A percentile compares a stretch with the other conserved stretches of the same genome.
Conservation (phyloP, 768 basidiomycete species). For the Crepidotus variabilis region DNA sequence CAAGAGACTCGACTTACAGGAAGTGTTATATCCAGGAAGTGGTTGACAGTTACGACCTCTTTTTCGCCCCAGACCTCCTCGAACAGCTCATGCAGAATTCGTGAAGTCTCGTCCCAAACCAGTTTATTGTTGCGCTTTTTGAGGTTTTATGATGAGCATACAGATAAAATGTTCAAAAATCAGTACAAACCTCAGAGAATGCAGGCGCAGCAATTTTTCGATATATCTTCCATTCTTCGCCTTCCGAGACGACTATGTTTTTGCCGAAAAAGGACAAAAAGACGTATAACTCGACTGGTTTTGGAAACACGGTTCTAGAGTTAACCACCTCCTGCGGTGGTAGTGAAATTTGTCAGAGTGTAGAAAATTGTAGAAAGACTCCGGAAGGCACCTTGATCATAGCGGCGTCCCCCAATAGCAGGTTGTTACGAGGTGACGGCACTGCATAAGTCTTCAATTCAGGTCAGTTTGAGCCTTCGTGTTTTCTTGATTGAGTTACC, state of each 20-base stretch:
- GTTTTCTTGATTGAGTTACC: not conserved
- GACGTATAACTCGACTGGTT: conserved; percentile 10
- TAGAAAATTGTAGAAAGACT: not conserved
- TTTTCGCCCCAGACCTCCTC: conserved; percentile 41
- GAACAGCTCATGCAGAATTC: conserved; percentile 37
- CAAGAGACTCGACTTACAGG: conserved; percentile 30
- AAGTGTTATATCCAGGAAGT: conserved; percentile 41
- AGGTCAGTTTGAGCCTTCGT: not conserved
- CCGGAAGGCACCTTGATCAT: not conserved
- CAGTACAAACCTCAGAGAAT: conserved; percentile 48
- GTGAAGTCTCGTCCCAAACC: conserved; percentile 43
- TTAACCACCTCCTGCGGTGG: conserved; percentile 14
- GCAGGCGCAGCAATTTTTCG: conserved; percentile 57
- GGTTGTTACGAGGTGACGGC: not conserved
- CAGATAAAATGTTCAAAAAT: not conserved
- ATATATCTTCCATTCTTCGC: conserved; percentile 60
- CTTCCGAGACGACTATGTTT: conserved; percentile 61
- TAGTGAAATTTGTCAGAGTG: not conserved
- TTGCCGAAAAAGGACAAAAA: conserved; percentile 45
- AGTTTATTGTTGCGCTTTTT: conserved; percentile 39
- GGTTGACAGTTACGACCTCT: conserved; percentile 33
- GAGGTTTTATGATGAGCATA: not conserved
- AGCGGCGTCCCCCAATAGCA: not conserved
- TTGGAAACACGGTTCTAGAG: conserved; percentile 11
- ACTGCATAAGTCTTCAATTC: not conserved